phyloP scores from a whole-genome alignment of 306 rosid species.

The Vigna radiata region DNA sequence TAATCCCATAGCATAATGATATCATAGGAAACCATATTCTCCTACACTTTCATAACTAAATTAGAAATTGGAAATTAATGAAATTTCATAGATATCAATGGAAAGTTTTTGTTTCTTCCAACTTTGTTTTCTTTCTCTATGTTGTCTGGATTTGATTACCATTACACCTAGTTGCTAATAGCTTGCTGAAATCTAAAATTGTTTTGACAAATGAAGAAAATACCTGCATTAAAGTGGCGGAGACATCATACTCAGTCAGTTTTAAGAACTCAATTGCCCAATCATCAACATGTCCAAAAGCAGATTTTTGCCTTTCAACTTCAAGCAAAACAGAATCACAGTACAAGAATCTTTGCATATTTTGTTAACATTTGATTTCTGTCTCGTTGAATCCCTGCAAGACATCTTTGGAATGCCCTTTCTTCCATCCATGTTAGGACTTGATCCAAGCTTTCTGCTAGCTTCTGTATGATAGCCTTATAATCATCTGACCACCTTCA shows the following conservation, averaged over 20 bases:
- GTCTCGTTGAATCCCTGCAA: conserved; percentile 77
- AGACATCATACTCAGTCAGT: conserved; percentile 68
- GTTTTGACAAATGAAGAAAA: conserved; percentile 30
- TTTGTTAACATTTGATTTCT: conserved; percentile 75
- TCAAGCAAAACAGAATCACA: conserved; percentile 85
- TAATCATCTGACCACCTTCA: no score
- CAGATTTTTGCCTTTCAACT: conserved; percentile 79
- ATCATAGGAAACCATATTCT: neutral
- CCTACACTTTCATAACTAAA: neutral
- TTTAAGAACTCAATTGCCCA: conserved; percentile 75
- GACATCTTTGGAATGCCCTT: no score
- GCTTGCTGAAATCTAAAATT: no score
- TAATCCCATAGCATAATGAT: neutral
- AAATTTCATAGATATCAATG: neutral
- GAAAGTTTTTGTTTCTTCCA: no score
- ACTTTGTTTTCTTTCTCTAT: no score
- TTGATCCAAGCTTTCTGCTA: no score
- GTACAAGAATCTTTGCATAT: conserved; percentile 83
- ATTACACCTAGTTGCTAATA: no score
- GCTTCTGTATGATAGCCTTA: no score
- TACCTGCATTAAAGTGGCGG: conserved; percentile 84
- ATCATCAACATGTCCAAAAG: conserved; percentile 58
- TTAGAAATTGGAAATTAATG: neutral
- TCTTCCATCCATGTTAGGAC: no score
- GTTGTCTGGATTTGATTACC: no score